Evolutionary conservation across 306 rosid genomes (phyloP).

Genomic region (Acacia acuminata): DNA sequence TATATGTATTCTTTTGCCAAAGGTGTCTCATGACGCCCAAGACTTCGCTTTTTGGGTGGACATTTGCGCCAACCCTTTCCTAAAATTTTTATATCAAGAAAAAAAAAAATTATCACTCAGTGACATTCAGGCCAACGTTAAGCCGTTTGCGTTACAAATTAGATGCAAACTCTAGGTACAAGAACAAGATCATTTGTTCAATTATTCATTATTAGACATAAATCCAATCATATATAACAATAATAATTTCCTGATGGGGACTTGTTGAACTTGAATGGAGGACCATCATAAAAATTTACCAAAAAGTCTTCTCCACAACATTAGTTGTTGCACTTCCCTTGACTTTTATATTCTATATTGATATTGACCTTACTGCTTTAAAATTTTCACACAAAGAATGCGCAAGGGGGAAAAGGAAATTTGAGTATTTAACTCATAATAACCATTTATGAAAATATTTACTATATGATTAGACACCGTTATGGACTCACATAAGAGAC

Average conservation of each 20-base stretch:
- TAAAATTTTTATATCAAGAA: too few relatives aligned
- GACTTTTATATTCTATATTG: neutral
- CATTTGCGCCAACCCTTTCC: too few relatives aligned
- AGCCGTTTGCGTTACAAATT: too few relatives aligned
- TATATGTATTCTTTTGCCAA: too few relatives aligned
- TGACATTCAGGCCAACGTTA: neutral
- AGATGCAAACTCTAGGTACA: neutral
- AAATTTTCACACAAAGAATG: neutral
- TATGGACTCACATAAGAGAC: too few relatives aligned
- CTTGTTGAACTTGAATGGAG: constrained; percentile 84
- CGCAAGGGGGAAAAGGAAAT: neutral
- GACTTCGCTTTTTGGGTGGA: too few relatives aligned
- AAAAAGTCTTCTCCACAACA: constrained; percentile 86
- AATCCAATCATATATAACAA: too few relatives aligned
- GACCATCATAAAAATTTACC: constrained; percentile 89
- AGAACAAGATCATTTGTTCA: neutral
- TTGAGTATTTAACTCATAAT: neutral
- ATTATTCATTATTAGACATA: too few relatives aligned
- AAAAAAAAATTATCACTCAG: neutral
- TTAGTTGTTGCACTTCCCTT: neutral
- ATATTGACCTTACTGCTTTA: neutral
- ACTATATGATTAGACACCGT: neutral
- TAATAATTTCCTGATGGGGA: constrained; percentile 39
- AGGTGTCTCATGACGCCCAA: too few relatives aligned
- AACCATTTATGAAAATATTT: neutral